Evolutionary conservation across 805 yeast genomes (phyloP).

Genomic region (Blastobotrys attinorum): DNA sequence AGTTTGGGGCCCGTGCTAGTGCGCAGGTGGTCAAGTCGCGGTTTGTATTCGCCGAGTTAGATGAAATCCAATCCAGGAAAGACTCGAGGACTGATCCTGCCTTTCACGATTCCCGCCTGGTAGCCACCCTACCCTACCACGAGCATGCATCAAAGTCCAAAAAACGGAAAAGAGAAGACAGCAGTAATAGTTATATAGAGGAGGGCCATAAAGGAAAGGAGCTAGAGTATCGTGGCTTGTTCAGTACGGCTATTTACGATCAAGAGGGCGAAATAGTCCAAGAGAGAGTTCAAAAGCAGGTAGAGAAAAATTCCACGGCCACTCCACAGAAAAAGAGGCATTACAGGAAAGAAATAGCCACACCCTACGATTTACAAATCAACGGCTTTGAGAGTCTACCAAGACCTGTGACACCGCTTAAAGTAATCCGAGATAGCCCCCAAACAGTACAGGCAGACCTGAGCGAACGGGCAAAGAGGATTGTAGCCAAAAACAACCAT

Average conservation of each 20-base stretch:
- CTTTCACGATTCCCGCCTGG: not conserved
- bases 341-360: not conserved
- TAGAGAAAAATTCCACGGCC: not conserved
- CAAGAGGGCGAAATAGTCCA: not conserved
- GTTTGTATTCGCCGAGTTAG: not conserved
- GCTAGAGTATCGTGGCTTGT: not conserved
- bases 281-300: not conserved
- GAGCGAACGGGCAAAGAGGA: conserved; percentile 2
- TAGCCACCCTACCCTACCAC: not conserved
- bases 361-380: conserved; percentile 1
- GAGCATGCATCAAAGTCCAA: not conserved
- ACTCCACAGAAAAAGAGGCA: not conserved
- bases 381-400: conserved; percentile 15
- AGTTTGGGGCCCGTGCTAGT: not conserved
- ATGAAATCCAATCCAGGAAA: not conserved
- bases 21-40: not conserved
- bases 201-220: not conserved
- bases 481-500: conserved; percentile 6
- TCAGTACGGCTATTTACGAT: not conserved
- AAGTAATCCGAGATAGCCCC: conserved; percentile 9
- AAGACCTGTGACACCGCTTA: conserved; percentile 10
- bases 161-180: not conserved
- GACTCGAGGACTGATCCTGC: not conserved
- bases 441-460: conserved; percentile 2
- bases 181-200: no score